Conservation (phyloP, 352 stramenopile species). For the Globisporangium splendens region DNA sequence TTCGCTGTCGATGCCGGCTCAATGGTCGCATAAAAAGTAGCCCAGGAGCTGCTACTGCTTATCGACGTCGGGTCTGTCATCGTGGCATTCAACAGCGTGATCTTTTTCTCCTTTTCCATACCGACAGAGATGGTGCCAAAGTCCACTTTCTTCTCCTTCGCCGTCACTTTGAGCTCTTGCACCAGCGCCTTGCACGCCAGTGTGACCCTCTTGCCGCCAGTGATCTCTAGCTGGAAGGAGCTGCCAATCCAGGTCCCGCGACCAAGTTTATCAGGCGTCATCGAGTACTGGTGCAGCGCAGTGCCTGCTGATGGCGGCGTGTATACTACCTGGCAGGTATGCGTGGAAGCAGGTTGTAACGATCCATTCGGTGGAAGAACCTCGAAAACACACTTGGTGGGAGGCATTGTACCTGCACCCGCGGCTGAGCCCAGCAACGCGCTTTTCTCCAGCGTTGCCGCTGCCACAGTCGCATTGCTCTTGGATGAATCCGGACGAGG, state of each 20-base stretch:
- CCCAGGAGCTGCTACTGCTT: conserved; percentile 15
- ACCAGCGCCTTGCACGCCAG: conserved; percentile 52
- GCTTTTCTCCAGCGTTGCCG: conserved; percentile 18
- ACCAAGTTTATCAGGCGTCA: not conserved
- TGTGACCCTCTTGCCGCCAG: conserved; percentile 38
- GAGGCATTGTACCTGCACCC: not conserved
- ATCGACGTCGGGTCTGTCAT: conserved; percentile 10
- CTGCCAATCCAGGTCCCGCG: conserved; percentile 27
- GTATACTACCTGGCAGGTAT: conserved; percentile 54
- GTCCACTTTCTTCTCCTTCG: conserved; percentile 76
- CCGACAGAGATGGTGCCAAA: conserved; percentile 82
- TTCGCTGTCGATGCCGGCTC: conserved; percentile 36
- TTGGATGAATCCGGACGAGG: conserved; percentile 55
- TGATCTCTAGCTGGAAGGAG: conserved; percentile 52
- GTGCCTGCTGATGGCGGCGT: conserved; percentile 25
- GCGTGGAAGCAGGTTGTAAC: conserved; percentile 25
- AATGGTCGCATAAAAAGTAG: conserved; percentile 50
- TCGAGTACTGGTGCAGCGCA: not conserved
- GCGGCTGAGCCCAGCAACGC: not conserved
- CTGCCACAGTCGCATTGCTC: conserved; percentile 39
- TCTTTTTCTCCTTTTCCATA: conserved; percentile 53
- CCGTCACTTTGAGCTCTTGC: conserved; percentile 43
- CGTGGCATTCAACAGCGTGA: conserved; percentile 38
- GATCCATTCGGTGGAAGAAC: conserved; percentile 43
- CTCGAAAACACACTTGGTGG: conserved; percentile 33